Base-by-base conservation (phyloP, 169 alveolate genomes). In the Plasmodium berghei region DNA sequence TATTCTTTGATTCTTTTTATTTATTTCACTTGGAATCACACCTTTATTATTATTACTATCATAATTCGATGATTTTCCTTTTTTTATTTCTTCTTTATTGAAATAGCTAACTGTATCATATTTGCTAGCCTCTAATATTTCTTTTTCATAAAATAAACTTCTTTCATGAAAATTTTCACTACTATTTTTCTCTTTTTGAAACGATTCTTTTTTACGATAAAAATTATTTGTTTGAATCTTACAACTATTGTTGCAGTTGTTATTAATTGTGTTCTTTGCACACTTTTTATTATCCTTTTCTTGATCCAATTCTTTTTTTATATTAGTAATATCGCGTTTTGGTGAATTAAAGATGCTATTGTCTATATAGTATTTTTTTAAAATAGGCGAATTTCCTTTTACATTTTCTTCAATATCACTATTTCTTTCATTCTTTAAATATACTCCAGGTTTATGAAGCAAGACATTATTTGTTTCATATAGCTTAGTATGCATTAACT, bases 291-390 rank as follows among this genome's bases (percentile, higher is more conserved):
- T 26, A 48, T 75, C 20, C 9, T 63, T 28, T 18, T 63, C 34
- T 24, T 88, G 59, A 55, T 64, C 3, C 9, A 73, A 14, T 52
- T 24, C 55, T 63, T 73, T 10, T 12, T 74, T 28, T 22, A 62
- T 34, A 73, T 49, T 58, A 49, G n/a, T 12, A n/a, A 14, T 70
- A 58, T 87, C 40, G 58, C 45, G 18, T 67, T 88, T 28, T 10
- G 54, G 42, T 10, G 46, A 18, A 40, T 58, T 22, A 77, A 87
- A 67, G 14, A 48, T 70, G 34, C 56, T 10, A 28, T 20, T 59
- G 72, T 46, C 80, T 73, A 58, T 64, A 6, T 73, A 49, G 55
- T 75, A 55, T 64, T 55, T 62, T 55, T 62, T 71, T 62, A 18
- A 26, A 28, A 18, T 28, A 42, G 8, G n/a, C n/a, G n/a, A 9